These are phyloP conservation scores for Conticribra weissflogii DNA, from an alignment of 108 stramenopile genomes.

Conservation along the genomic window DNA sequence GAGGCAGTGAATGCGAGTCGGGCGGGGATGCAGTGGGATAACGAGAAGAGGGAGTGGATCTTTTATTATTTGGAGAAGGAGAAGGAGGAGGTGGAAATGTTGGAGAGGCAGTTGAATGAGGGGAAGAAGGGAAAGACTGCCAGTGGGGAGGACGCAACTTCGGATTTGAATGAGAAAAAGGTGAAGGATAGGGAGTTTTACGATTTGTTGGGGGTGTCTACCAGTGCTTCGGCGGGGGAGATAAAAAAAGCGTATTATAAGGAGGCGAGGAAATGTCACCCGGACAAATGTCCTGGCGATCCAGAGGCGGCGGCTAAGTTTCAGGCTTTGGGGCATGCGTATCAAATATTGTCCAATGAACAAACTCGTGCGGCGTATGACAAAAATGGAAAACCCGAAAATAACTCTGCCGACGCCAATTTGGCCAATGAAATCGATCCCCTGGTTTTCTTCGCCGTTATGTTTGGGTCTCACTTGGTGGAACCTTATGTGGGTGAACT, in stretches of 20 bases:
- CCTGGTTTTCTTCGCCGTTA: slow-evolving; percentile 83
- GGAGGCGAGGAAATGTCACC: slow-evolving; percentile 82
- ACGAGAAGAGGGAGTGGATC: slow-evolving; percentile 77
- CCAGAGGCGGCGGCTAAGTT: slow-evolving; percentile 84
- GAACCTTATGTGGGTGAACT: slow-evolving; percentile 88
- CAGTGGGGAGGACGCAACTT: slow-evolving; percentile 20
- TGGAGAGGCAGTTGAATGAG: slow-evolving; percentile 49
- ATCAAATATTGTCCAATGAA: slow-evolving; percentile 87
- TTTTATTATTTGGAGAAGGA: slow-evolving; percentile 79
- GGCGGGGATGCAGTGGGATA: slow-evolving; percentile 89
- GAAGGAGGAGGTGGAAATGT: slow-evolving; percentile 46
- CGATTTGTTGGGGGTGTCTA: slow-evolving; percentile 80
- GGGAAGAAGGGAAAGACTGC: slow-evolving; percentile 32
- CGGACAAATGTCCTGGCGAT: slow-evolving; percentile 90
- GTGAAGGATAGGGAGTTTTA: slow-evolving; percentile 89
- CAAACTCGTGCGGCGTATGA: slow-evolving; percentile 87
- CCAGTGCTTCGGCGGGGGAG: slow-evolving; percentile 79
- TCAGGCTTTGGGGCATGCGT: slow-evolving; percentile 90
- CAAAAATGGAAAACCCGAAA: slow-evolving; percentile 71
- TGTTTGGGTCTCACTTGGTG: slow-evolving; percentile 86
- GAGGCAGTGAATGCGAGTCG: slow-evolving; percentile 67
- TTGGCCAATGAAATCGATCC: slow-evolving; percentile 81
- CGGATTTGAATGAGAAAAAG: slow-evolving; percentile 46
- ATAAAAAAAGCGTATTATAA: slow-evolving; percentile 94
- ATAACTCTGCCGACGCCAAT: slow-evolving; percentile 47